Conservation (phyloP, 108 stramenopile species). For the Aurantiochytrium sp. region DNA sequence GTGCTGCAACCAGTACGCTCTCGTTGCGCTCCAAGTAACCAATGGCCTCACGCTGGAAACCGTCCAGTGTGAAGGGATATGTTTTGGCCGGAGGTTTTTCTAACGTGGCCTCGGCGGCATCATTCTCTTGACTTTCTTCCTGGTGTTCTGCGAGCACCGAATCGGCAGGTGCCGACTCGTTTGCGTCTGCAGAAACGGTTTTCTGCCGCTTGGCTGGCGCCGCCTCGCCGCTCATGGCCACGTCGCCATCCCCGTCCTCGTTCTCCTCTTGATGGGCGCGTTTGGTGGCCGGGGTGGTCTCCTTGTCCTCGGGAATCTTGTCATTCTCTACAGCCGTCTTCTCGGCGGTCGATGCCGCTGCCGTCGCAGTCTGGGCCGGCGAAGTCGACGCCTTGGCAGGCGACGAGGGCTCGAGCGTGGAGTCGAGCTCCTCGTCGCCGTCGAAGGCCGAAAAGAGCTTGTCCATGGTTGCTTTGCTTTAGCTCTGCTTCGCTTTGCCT, state of each 20-base stretch:
- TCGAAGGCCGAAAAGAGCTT: conserved; percentile 13
- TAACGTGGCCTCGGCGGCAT: neutral
- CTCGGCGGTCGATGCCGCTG: neutral
- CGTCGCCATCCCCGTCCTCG: neutral
- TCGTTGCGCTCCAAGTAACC: conserved; percentile 81
- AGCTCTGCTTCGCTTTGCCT: too few species aligned
- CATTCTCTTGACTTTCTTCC: too few species aligned
- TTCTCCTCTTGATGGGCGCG: neutral
- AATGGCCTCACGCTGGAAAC: conserved; percentile 86
- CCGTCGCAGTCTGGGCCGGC: neutral
- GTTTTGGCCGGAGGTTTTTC: conserved; percentile 59
- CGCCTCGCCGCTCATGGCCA: neutral
- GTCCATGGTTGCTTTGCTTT: neutral
- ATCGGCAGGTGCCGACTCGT: too few species aligned
- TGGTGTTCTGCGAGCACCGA: too few species aligned
- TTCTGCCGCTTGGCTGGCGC: neutral
- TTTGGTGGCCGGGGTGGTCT: too few species aligned
- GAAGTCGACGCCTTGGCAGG: neutral
- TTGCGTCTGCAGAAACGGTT: too few species aligned
- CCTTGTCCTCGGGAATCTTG: too few species aligned
- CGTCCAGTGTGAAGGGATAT: conserved; percentile 89
- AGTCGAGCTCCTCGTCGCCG: neutral
- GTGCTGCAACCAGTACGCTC: conserved; percentile 87
- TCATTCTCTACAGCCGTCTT: neutral
- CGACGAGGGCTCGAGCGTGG: neutral